Evolutionary conservation across 352 stramenopile species (phyloP), one percentile per base, ranked within the genome.

Genomic region (Phytophthora citricola): DNA sequence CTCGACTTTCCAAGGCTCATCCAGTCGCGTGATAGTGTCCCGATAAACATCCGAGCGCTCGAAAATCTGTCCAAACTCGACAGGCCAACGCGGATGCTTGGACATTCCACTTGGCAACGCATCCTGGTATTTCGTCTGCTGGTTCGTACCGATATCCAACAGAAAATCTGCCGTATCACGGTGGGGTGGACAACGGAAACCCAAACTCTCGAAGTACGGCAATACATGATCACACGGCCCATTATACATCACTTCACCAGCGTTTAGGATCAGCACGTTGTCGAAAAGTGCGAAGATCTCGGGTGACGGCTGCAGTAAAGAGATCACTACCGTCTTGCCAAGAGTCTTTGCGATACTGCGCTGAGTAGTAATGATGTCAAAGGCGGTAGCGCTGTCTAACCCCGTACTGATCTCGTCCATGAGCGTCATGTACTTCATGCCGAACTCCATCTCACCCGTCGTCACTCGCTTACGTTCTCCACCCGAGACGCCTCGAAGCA

Each of bases 271-370:
- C n/a, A 98, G 84, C 5, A 98, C 69, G 41, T 98, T 87, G 68
- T 98, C 95, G 69, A 98, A 98, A 14, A 98, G 71, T 9, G 78
- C 83, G 27, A 97, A 97, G 14, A 97, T 93, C 69, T 98, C 94
- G 0, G 95, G 95, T 10, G 94, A 81, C 20, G 94, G 94, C 69
- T 98, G 80, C 29, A 97, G 64, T 22, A 98, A 66, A 7, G 88
- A 90, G 32, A 97, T 78, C 10, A 94, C 78, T n/a, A 82, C 56
- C 9, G 81, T 91, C 49, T 68, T 71, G 10, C 74, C 67, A 24
- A 93, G 67, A 9, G 64, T 79, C 36, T 78, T 52, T 10, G 81
- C 83, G 11, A 89, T 62, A 20, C 69, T 80, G 29, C 64, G 63
- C 7, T 85, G 70, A 36, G 70, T 73, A 4, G 63, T 75, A 17